Conservation (phyloP, 176 grass and related monocot genomes). For the Chrysopogon serrulatus region DNA sequence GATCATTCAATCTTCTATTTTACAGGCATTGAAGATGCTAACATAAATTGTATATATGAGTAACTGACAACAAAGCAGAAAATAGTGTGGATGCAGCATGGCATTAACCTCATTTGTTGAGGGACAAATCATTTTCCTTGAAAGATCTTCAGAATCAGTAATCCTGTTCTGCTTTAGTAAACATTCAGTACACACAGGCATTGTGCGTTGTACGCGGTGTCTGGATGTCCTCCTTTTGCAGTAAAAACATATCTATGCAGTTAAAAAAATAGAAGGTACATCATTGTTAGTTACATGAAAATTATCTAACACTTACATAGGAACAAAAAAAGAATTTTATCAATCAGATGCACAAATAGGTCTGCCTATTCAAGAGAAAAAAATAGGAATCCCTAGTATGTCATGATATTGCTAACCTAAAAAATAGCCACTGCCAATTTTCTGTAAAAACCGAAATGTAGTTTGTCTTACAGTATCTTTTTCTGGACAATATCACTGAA, state of each 20-base stretch:
- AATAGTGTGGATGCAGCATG: slow-evolving; percentile 18
- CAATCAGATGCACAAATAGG: slow-evolving; percentile 7
- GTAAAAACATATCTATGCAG: slow-evolving; percentile 38
- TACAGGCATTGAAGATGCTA: background rate
- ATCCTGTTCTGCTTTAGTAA: slow-evolving; percentile 10
- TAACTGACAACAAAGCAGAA: slow-evolving; percentile 1
- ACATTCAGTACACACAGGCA: slow-evolving; percentile 36
- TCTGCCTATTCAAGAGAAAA: background rate
- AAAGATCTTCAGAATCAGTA: slow-evolving; percentile 10
- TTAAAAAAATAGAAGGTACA: slow-evolving; percentile 11
- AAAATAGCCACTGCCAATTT: background rate
- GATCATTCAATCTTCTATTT: background rate
- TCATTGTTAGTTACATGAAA: background rate
- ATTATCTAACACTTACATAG: background rate
- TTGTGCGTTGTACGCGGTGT: background rate
- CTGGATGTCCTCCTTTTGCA: slow-evolving; percentile 31
- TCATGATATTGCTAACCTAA: background rate
- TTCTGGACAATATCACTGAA: background rate
- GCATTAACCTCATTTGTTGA: slow-evolving; percentile 36
- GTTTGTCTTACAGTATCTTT: background rate
- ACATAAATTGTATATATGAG: background rate
- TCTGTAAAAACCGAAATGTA: background rate
- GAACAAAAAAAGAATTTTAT: background rate
- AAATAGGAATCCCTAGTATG: background rate
- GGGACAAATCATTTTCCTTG: slow-evolving; percentile 31